phyloP scores from a whole-genome alignment of 768 basidiomycete species.

The Coprinellus micaceus region DNA sequence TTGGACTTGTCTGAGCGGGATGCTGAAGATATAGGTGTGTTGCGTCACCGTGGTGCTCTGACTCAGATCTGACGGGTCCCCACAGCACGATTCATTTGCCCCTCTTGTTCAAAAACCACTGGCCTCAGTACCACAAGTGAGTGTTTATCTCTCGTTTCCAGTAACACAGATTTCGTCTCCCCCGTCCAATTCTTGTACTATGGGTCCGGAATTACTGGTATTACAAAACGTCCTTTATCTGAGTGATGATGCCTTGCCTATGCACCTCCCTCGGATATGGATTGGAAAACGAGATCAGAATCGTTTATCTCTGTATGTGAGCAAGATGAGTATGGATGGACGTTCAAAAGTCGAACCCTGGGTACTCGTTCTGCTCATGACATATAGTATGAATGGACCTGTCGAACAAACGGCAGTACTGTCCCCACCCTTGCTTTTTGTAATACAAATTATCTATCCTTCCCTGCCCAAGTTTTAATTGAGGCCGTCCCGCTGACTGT shows the following conservation, averaged over 20 bases:
- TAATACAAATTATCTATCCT: slow-evolving; percentile 9
- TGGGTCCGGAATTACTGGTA: slow-evolving; percentile 12
- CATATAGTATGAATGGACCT: slow-evolving; percentile 1
- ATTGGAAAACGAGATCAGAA: not conserved
- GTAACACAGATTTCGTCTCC: slow-evolving; percentile 1
- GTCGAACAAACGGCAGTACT: not conserved
- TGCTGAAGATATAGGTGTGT: slow-evolving; percentile 79
- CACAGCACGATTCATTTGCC: slow-evolving; percentile 56
- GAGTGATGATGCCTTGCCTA: not conserved
- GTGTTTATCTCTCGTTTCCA: slow-evolving; percentile 34
- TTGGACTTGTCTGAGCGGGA: slow-evolving; percentile 56
- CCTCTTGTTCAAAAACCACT: slow-evolving; percentile 54
- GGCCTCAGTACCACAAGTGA: slow-evolving; percentile 73
- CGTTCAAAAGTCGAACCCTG: slow-evolving; percentile 3
- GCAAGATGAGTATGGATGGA: slow-evolving; percentile 11
- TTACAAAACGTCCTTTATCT: slow-evolving; percentile 5
- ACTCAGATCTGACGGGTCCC: not conserved
- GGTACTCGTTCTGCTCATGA: slow-evolving; percentile 9
- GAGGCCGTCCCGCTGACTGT: slow-evolving; percentile 13
- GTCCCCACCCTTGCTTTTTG: not conserved
- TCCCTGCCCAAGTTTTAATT: slow-evolving; percentile 4
- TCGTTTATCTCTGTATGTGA: not conserved
- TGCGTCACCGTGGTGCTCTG: slow-evolving; percentile 11
- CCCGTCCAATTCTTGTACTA: slow-evolving; percentile 7
- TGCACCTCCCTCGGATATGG: not conserved